Evolutionary conservation across 1,284 basidiomycete genomes (phyloP).

Genomic region (Papiliotrema fonsecae): DNA sequence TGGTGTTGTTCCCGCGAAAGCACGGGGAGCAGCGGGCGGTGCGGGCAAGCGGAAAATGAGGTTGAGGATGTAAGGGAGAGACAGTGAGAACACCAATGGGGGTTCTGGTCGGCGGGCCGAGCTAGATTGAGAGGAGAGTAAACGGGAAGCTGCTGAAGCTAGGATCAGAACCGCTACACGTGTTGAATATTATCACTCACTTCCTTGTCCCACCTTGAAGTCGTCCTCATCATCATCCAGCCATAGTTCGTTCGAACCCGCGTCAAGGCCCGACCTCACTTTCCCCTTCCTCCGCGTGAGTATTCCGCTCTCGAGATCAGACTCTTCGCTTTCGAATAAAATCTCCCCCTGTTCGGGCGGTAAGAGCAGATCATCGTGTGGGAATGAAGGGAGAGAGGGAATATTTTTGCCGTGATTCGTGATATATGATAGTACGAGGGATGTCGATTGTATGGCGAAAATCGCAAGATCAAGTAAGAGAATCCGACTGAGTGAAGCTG

Average conservation of each 20-base stretch:
- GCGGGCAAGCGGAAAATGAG: conserved; percentile 30
- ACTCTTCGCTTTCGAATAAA: conserved; percentile 4
- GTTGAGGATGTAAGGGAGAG: conserved; percentile 23
- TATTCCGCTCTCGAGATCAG: conserved; percentile 15
- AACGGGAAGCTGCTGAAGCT: no score
- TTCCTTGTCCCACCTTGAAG: not conserved
- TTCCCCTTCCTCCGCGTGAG: conserved; percentile 1
- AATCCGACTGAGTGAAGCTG: conserved; percentile 30
- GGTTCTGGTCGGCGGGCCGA: conserved; percentile 17
- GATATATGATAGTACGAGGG: conserved; percentile 35
- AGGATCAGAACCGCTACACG: no score
- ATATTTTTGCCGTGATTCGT: conserved; percentile 20
- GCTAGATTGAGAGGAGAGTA: conserved; percentile 1
- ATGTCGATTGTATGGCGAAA: conserved; percentile 31
- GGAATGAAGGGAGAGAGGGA: conserved; percentile 23
- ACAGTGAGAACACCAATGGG: conserved; percentile 33
- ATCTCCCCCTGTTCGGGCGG: conserved; percentile 17
- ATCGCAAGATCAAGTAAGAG: conserved; percentile 37
- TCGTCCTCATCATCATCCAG: conserved; percentile 27
- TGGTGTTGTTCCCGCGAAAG: conserved; percentile 34
- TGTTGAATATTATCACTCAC: no score
- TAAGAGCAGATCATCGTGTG: conserved; percentile 37
- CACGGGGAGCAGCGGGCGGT: conserved; percentile 21
- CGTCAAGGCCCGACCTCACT: conserved; percentile 10
- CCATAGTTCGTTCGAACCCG: conserved; percentile 20